Evolutionary conservation across 768 basidiomycete genomes (phyloP).

Genomic region (Serpula lacrymans): DNA sequence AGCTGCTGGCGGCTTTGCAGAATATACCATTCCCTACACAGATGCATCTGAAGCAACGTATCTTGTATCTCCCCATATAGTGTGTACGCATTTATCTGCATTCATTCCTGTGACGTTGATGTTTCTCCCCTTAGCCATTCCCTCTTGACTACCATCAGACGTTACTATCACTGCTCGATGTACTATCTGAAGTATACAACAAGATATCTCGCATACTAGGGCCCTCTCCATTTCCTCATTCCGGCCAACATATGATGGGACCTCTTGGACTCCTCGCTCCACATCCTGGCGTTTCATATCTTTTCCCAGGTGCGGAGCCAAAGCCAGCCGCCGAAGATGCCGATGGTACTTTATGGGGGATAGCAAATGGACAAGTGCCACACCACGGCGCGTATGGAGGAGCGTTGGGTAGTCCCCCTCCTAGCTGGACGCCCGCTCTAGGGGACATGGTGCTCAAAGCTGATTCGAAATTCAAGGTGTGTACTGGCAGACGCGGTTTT

Average conservation of each 20-base stretch:
- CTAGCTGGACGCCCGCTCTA: slow-evolving; percentile 58
- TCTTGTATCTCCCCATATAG: slow-evolving; percentile 71
- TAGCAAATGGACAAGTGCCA: slow-evolving; percentile 49
- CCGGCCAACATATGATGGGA: slow-evolving; percentile 71
- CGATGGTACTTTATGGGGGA: slow-evolving; percentile 67
- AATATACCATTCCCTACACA: slow-evolving; percentile 57
- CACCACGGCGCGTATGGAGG: slow-evolving; percentile 24
- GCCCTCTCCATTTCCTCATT: slow-evolving; percentile 70
- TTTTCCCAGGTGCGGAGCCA: slow-evolving; percentile 46
- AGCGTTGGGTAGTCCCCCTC: slow-evolving; percentile 46
- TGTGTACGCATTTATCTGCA: slow-evolving; percentile 31
- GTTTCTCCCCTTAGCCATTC: slow-evolving; percentile 75
- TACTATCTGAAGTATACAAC: slow-evolving; percentile 86
- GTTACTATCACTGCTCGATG: slow-evolving; percentile 82
- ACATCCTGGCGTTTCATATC: slow-evolving; percentile 79
- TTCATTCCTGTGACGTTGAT: slow-evolving; percentile 6
- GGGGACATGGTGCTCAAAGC: slow-evolving; percentile 78
- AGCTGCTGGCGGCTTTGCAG: slow-evolving; percentile 46
- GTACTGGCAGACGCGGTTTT: slow-evolving; percentile 14
- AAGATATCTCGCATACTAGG: slow-evolving; percentile 83
- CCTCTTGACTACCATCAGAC: slow-evolving; percentile 87
- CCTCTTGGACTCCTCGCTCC: slow-evolving; percentile 73
- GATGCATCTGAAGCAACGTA: slow-evolving; percentile 66
- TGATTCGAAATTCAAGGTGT: slow-evolving; percentile 80
- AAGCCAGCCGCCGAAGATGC: slow-evolving; percentile 36